A percentile compares a stretch with the other conserved stretches of the same genome.
phyloP scores from a whole-genome alignment of 805 yeast species.

The Jamesozyma gamospora region DNA sequence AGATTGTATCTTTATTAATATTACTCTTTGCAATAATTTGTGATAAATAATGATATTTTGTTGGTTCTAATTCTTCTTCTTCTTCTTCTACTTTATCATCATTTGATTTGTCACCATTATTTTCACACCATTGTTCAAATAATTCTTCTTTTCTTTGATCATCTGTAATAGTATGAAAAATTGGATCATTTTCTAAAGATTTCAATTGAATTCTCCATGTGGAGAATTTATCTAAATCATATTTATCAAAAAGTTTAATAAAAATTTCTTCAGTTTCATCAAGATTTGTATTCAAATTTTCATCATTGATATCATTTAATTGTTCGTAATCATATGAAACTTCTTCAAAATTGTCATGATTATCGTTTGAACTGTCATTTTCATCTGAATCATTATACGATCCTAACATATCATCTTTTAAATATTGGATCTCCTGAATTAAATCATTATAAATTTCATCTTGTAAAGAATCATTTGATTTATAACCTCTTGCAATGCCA shows the following conservation, averaged over 20 bases:
- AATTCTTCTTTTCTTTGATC: constrained; percentile 30
- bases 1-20: constrained; percentile 16
- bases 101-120: not conserved
- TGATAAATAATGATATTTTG: constrained; percentile 25
- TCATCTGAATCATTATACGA: not conserved
- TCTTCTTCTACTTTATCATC: constrained; percentile 9
- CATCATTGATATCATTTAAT: not conserved
- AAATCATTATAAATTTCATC: constrained; percentile 13
- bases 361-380: not conserved
- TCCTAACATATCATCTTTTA: constrained; percentile 9
- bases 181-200: constrained; percentile 34
- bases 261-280: not conserved
- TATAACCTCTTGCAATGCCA: constrained; percentile 20
- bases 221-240: constrained; percentile 34
- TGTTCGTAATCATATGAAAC: not conserved
- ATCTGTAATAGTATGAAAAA: constrained; percentile 30
- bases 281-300: constrained; percentile 1
- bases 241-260: constrained; percentile 27
- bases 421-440: constrained; percentile 8
- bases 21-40: constrained; percentile 23
- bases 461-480: not conserved
- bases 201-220: constrained; percentile 40
- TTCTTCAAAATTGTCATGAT: not conserved
- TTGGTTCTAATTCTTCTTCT: constrained; percentile 14
- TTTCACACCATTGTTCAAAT: constrained; percentile 39